Conservation (phyloP, 108 stramenopile genomes). For the Nannochloropsis salina region DNA sequence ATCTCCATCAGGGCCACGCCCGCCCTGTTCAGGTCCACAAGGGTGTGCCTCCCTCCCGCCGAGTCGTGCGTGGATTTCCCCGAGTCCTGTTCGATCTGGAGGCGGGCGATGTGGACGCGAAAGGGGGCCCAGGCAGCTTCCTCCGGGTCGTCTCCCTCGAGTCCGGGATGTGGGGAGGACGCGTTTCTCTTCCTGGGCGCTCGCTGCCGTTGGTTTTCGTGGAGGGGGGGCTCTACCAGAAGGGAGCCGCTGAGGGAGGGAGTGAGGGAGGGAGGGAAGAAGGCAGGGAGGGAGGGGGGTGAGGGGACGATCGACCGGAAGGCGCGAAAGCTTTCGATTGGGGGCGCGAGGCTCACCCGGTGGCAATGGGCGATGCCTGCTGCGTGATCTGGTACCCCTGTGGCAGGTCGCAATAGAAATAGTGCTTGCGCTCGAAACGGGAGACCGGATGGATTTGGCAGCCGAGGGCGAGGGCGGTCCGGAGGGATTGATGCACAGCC, state of each 20-base stretch:
- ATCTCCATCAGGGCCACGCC: conserved; percentile 47
- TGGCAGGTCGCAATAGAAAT: conserved; percentile 89
- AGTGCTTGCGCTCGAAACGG: conserved; percentile 88
- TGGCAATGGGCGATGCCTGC: conserved; percentile 56
- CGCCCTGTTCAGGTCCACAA: conserved; percentile 28
- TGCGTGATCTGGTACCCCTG: conserved; percentile 92
- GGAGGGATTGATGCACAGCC: conserved; percentile 64
- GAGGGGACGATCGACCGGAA: not conserved
- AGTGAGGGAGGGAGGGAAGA: not conserved
- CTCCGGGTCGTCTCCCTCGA: not conserved
- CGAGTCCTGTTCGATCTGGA: conserved; percentile 88
- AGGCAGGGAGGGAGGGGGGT: not conserved
- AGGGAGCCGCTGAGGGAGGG: not conserved
- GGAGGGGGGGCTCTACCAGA: not conserved
- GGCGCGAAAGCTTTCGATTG: no score
- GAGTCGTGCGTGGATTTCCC: conserved; percentile 63
- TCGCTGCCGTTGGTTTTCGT: not conserved
- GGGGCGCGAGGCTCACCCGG: not conserved
- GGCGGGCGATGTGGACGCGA: conserved; percentile 38
- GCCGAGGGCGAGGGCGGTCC: conserved; percentile 65
- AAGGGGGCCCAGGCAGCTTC: not conserved
- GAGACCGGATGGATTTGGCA: conserved; percentile 59
- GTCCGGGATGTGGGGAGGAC: conserved; percentile 28
- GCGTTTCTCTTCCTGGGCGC: conserved; percentile 23
- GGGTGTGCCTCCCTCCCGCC: not conserved